Evolutionary conservation across 176 grass and related monocot genomes (phyloP).

Genomic region (Dactylis glomerata): DNA sequence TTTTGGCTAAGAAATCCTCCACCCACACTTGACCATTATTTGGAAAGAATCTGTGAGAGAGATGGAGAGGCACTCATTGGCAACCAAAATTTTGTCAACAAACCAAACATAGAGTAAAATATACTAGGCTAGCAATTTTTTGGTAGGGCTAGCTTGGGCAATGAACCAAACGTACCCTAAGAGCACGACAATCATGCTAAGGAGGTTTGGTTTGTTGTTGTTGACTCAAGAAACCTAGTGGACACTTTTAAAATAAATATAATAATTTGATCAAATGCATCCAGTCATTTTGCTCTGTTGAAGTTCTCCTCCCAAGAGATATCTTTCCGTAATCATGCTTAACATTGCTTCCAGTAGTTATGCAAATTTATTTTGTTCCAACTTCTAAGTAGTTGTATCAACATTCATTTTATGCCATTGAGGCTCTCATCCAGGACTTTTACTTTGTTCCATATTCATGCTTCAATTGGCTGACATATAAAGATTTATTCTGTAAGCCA

Average conservation of each 20-base stretch:
- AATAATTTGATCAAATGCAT: constrained; percentile 10
- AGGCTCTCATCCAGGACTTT: not conserved
- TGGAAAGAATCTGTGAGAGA: no score
- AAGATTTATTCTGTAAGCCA: not conserved
- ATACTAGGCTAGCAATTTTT: no score
- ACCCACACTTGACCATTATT: no score
- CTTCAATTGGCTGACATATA: constrained; percentile 13
- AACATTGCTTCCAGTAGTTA: constrained; percentile 13
- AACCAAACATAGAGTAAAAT: no score
- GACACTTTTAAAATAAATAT: not conserved
- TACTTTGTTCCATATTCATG: constrained; percentile 14
- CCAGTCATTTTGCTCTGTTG: not conserved
- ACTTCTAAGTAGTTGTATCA: not conserved
- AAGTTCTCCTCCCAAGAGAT: not conserved
- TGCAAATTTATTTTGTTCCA: constrained; percentile 2
- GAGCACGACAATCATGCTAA: not conserved
- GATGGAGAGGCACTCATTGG: no score
- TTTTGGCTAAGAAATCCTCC: no score
- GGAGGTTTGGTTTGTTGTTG: not conserved
- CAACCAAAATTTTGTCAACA: no score
- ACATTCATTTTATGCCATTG: constrained; percentile 1
- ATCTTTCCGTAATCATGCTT: constrained; percentile 15
- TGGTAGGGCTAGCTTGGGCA: no score
- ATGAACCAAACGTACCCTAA: no score
- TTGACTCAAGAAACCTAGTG: constrained; percentile 3